Conservation (phyloP, 768 basidiomycete species). For the Collybia mongolica region DNA sequence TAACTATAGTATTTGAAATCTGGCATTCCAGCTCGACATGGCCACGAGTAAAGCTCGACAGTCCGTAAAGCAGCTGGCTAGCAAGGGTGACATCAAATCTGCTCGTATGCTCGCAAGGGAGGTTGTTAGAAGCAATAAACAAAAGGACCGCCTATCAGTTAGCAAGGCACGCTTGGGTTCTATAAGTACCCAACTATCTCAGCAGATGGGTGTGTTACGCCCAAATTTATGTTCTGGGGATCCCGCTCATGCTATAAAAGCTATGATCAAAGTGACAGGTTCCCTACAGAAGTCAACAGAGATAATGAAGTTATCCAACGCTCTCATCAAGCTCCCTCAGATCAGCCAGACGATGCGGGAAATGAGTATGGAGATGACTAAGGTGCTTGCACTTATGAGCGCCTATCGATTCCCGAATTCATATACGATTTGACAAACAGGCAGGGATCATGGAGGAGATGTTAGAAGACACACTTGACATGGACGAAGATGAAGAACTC, state of each 20-base stretch:
- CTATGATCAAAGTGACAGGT: constrained; percentile 97
- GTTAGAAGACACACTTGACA: constrained; percentile 89
- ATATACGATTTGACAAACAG: constrained; percentile 36
- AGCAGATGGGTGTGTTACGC: constrained; percentile 81
- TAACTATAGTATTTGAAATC: constrained; percentile 14
- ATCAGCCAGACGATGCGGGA: constrained; percentile 92
- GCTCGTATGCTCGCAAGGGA: constrained; percentile 91
- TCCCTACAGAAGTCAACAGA: constrained; percentile 96
- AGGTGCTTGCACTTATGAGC: constrained; percentile 46
- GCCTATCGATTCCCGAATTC: neutral
- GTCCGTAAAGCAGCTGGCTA: constrained; percentile 85
- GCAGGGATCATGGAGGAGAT: constrained; percentile 98
- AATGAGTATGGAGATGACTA: constrained; percentile 99
- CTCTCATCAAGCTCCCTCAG: constrained; percentile 88
- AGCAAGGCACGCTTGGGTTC: constrained; percentile 92
- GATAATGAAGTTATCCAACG: constrained; percentile 98
- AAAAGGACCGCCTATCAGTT: constrained; percentile 88
- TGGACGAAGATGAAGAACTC: constrained; percentile 93
- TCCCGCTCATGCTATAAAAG: constrained; percentile 35
- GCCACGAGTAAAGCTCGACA: constrained; percentile 79
- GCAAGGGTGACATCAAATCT: constrained; percentile 89
- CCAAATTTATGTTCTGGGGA: neutral
- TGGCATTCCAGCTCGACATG: constrained; percentile 62
- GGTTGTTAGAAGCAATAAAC: constrained; percentile 92
- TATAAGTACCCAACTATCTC: constrained; percentile 83